Base-by-base conservation (phyloP, 2,329 filamentous ascomycete species). In the Trichocomaceae sp. region DNA sequence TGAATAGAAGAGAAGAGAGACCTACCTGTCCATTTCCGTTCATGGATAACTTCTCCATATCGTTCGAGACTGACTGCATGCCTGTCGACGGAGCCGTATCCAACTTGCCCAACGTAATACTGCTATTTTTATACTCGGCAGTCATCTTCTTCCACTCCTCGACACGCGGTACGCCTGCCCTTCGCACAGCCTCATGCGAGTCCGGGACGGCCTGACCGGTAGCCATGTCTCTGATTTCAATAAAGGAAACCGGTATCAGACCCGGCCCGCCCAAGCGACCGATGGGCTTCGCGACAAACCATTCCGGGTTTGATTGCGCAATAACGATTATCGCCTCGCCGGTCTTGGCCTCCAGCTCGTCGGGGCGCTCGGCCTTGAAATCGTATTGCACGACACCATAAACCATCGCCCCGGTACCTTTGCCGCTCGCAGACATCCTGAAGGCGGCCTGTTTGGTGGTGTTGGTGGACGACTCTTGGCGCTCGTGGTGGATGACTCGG, bases 121-220 rank as follows among this genome's bases (percentile, higher is more conserved):
- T 97, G 70, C 91, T 96, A 70, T 97, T 96, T 78, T 99, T 99
- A 75, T 99, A 99, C 60, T 96, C 92, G 54, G 92, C 92, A 0
- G 93, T 91, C 90, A 96, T 96, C 75, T 95, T 95, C 78, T 99
- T 99, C 93, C 93, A 99, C 66, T 99, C 93, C 68, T 99, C 93
- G 3, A 99, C 93, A 65, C 86, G 87, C 12, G 93, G 93, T 7
- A 99, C 91, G 19, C 92, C 91, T 1, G 93, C 93, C 63, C 86
- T 85, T 63, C 84, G 83, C 54, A 99, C 89, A 1, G 93, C 92
- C 29, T 91, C 91, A 23, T 88, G 79, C 0, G 92, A 84, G 69
- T 97, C 90, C 17, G 81, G 72, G 1, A 96, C 90, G 0, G 91
- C 81, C 62, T 88, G 83, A 50, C 92, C 90, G 0, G 88, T 90